Evolutionary conservation across 495 filamentous ascomycete species (phyloP), one percentile per base, ranked within the genome.

Genomic region (Lepraria neglecta): DNA sequence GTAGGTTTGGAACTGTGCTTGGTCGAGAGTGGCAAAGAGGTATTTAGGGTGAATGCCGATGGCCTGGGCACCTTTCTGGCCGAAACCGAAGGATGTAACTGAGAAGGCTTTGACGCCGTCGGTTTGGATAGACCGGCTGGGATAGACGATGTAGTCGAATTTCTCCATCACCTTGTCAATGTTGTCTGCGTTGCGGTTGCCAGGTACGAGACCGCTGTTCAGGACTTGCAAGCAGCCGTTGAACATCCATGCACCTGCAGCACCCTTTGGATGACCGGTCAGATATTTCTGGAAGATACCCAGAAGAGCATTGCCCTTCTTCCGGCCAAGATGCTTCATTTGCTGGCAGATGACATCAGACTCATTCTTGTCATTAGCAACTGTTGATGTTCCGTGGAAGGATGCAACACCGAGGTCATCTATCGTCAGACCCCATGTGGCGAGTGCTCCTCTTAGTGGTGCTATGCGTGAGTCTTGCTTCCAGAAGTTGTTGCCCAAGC

Each of bases 261-360:
- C 92, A 85, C 94, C 94, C 84, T 99, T 99, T 66, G 94, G 94
- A 74, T 99, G 94, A 68, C 94, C 94, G 17, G 94, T 99, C 44
- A 99, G 85, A 73, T 96, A 97, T 74, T 99, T 99, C 74, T 99
- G 94, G 88, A 97, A 99, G 72, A 99, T 92, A 75, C 94, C 94
- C 61, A 97, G 74, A 9, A 99, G 78, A 31, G 95, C 91, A 72
- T 99, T 97, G 68, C 94, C 94, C 82, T 96, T 96, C 74, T 85
- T 84, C 55, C 94, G 88, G 62, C 95, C 94, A 51, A 99, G 87
- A 72, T 99, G 95, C 67, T 83, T 86, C 75, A 99, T 80, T 77
- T 97, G 95, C 74, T 96, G 89, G 80, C 92, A 96, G 67, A 99
- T 87, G 69, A 96, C 92, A 60, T 94, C 91, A 31, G 94, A 97